A percentile compares a stretch with the other conserved stretches of the same genome.
Evolutionary conservation across 306 rosid species (phyloP).

Genomic region (barrel medic (Medicago truncatula)): MtrunA17r5.0-ANR NC_053049.1:36609001-36609500

Average conservation of each 20-base stretch:
- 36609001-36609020: no score
- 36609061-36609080: conserved; percentile 34
- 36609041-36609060: no score
- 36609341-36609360: background rate
- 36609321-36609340: no score
- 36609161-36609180: conserved; percentile 82
- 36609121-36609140: conserved; percentile 89
- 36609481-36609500: background rate
- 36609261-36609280: background rate
- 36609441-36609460: background rate
- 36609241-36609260: background rate
- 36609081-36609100: conserved; percentile 96
- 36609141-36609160: conserved; percentile 98
- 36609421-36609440: background rate
- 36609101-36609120: conserved; percentile 96
- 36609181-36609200: conserved; percentile 62
- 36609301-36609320: background rate
- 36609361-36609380: no score
- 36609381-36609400: background rate
- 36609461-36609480: background rate
- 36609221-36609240: no score
- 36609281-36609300: no score
- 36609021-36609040: no score
- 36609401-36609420: background rate
- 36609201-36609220: conserved; percentile 48